Conservation (phyloP, 164 flowering plant species). For the Chimonanthus salicifolius region DNA sequence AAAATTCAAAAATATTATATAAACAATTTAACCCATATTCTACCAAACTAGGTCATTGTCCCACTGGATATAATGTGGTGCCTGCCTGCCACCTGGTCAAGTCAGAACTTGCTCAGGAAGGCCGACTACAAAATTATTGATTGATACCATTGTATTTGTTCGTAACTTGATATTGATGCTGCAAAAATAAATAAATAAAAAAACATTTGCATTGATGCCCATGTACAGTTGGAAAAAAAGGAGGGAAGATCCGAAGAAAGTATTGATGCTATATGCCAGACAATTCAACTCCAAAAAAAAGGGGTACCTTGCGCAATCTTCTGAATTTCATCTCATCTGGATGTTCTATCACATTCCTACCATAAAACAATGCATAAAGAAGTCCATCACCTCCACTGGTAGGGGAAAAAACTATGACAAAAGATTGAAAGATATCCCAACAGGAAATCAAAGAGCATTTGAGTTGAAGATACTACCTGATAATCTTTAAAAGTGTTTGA, state of each 20-base stretch:
- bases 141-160: background rate
- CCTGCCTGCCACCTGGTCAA: background rate
- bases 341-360: conserved; percentile 81
- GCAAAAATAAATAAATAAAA: too few species aligned
- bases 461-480: conserved; percentile 37
- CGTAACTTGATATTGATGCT: too few species aligned
- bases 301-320: conserved; percentile 70
- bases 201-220: too few species aligned
- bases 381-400: background rate
- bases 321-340: conserved; percentile 73
- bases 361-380: conserved; percentile 8
- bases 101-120: background rate
- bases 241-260: too few species aligned
- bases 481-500: conserved; percentile 68
- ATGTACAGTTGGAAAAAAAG: too few species aligned
- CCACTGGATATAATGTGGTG: background rate
- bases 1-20: background rate
- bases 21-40: background rate
- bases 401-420: background rate
- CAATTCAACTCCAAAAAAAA: background rate
- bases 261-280: too few species aligned
- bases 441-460: conserved; percentile 1
- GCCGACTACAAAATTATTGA: background rate
- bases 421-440: background rate
- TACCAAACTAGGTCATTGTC: background rate